Evolutionary conservation across 2,329 filamentous ascomycete species (phyloP).

Genomic region (Fusarium burgessii): DNA sequence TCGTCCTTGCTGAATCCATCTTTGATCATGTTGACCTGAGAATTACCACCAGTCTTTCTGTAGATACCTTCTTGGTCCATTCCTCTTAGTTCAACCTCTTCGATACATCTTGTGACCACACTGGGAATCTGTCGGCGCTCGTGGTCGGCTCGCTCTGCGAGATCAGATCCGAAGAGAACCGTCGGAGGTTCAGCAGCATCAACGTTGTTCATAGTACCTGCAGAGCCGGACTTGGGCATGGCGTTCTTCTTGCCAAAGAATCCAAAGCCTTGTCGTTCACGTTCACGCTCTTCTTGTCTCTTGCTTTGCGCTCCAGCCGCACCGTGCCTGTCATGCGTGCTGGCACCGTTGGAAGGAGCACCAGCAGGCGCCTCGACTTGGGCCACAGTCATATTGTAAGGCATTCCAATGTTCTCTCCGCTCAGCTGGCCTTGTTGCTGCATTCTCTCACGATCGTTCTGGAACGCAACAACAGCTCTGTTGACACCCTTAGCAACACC

Average conservation of each 20-base stretch:
- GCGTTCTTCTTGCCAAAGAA: constrained; percentile 74
- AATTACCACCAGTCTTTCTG: constrained; percentile 93
- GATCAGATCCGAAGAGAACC: constrained; percentile 87
- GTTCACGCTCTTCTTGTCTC: constrained; percentile 50
- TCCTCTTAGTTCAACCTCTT: constrained; percentile 94
- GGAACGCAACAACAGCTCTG: constrained; percentile 84
- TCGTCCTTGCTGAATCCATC: constrained; percentile 89
- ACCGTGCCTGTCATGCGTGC: constrained; percentile 37
- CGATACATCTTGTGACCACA: constrained; percentile 92
- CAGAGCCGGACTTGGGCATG: constrained; percentile 64
- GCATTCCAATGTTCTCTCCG: constrained; percentile 74
- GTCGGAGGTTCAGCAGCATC: constrained; percentile 66
- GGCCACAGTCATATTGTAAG: constrained; percentile 76
- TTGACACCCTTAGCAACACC: constrained; percentile 95
- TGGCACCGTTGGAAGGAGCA: constrained; percentile 45
- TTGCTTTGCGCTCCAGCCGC: constrained; percentile 38
- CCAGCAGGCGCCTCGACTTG: constrained; percentile 62
- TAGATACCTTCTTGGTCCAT: constrained; percentile 99
- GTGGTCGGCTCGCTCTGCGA: constrained; percentile 85
- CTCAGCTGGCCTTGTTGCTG: constrained; percentile 65
- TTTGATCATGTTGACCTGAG: constrained; percentile 89
- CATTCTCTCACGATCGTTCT: constrained; percentile 68
- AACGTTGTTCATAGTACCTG: constrained; percentile 55
- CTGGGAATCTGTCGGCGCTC: constrained; percentile 91
- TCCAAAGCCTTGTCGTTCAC: constrained; percentile 71